Evolutionary conservation across 202 grass and related monocot species (phyloP).

Genomic region (Eragrostis tef): DNA sequence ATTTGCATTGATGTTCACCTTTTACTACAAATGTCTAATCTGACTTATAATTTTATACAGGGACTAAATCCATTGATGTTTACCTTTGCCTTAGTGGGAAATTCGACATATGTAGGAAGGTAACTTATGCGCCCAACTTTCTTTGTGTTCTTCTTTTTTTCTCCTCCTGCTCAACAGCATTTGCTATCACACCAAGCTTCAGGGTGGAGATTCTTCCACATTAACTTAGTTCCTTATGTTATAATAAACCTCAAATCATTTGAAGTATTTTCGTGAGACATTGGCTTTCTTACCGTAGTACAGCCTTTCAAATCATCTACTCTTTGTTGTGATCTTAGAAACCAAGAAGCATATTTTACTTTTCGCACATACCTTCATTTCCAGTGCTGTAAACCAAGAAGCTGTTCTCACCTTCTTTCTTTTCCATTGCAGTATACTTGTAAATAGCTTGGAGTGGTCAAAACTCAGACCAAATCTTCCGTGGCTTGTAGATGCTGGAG

Average conservation of each 20-base stretch:
- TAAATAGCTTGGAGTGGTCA: conserved; percentile 89
- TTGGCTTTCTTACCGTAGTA: conserved; percentile 20
- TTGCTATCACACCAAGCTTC: neutral
- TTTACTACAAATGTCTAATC: conserved; percentile 27
- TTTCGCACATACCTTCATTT: conserved; percentile 10
- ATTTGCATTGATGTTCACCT: conserved; percentile 1
- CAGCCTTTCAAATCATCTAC: neutral
- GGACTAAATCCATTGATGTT: conserved; percentile 96
- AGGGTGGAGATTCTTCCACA: neutral
- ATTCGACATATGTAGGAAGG: conserved; percentile 92
- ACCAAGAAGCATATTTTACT: neutral
- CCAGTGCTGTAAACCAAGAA: conserved; percentile 49
- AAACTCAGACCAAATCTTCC: conserved; percentile 84
- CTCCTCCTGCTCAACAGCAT: neutral
- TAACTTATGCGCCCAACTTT: conserved; percentile 44
- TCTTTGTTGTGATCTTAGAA: conserved; percentile 8
- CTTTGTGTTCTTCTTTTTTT: neutral
- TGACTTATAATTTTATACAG: conserved; percentile 53
- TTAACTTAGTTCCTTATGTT: conserved; percentile 8
- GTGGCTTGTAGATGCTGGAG: conserved; percentile 91
- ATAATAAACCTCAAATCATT: neutral
- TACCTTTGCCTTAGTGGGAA: conserved; percentile 83
- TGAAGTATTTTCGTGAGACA: neutral
- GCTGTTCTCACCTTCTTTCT: conserved; percentile 17
- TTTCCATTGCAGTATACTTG: conserved; percentile 81